Evolutionary conservation across 768 basidiomycete species (phyloP), one percentile per base, ranked within the genome.

Genomic region (Auricularia sp.): DNA sequence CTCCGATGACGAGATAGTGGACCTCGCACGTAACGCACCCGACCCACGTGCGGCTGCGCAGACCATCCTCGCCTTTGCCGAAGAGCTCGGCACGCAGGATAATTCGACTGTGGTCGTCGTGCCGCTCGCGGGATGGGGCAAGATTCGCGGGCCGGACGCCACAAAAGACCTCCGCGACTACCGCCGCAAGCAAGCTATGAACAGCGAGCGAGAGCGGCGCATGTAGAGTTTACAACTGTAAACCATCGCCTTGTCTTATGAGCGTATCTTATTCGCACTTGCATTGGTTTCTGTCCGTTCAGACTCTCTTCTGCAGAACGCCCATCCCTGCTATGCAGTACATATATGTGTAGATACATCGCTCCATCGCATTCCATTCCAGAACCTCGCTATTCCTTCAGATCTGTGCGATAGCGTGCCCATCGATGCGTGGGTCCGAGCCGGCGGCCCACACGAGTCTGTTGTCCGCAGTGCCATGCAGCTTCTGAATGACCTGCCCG

Each of bases 1-100:
- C 53, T 94, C 94, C 0, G 94, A 98, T 72, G 90, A 91, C 66
- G 97, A 99, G 76, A 88, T 99, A 66, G 85, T 91, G 36, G 97
- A 98, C 73, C 84, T 99, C 54, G 88, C 87, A 5, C 81, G 94
- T 61, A 79, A 80, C 56, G 84, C 88, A 6, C 72, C 76, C 8
- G 83, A 86, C 69, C 96, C 96, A 0, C 86, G 84, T 70, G 75
- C 76, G 36, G 95, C 93, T n/a, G 95, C 96, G 3, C 81, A 88
- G 36, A 81, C 82, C 14, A 93, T 98, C 53, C 76, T 98, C 5
- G 76, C 85, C 23, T 98, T 93, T 71, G 88, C 92, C 1, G 90
- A 98, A 75, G 91, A 94, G 66, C 76, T 94, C 58, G 87, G 87
- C 39, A 88, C 90, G 36, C 88, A 91, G 67, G 97, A 99, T 72